phyloP scores from a whole-genome alignment of 2,329 filamentous ascomycete species.

The Curvularia eragrostidis region DNA sequence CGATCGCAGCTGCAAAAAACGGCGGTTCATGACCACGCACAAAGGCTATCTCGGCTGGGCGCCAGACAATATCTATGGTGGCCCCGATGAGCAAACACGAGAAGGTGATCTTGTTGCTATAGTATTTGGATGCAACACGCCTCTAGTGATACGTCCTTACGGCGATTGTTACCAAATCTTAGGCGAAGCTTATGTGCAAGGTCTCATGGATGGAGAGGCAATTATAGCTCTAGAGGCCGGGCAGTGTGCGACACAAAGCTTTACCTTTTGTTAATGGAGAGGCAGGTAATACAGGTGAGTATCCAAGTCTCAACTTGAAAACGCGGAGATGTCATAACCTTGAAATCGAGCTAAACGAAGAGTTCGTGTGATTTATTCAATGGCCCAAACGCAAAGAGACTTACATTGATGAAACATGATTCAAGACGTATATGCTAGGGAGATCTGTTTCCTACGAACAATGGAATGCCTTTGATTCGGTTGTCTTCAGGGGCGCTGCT shows the following conservation, averaged over 20 bases:
- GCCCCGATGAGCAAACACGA: neutral
- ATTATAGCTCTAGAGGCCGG: neutral
- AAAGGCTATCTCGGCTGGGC: constrained; percentile 1
- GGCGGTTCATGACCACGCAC: neutral
- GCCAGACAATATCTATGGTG: neutral
- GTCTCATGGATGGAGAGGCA: constrained; percentile 7
- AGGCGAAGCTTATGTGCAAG: constrained; percentile 4
- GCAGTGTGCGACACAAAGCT: neutral
- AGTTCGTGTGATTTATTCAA: neutral
- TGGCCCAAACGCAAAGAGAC: neutral
- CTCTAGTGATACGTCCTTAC: neutral
- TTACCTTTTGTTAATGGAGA: neutral
- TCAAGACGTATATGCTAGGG: neutral
- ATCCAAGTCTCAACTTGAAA: neutral
- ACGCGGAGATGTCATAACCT: neutral
- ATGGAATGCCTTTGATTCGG: neutral
- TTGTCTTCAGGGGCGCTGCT: neutral
- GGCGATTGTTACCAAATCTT: neutral
- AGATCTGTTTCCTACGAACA: neutral
- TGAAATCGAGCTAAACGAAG: neutral
- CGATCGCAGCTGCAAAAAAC: constrained; percentile 1
- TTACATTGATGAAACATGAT: neutral
- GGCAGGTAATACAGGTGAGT: too few relatives aligned
- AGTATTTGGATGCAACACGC: neutral
- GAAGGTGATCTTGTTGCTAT: neutral